These are phyloP conservation scores for Megacollybia platyphylla DNA, from an alignment of 1,284 basidiomycete genomes.

Conservation along the genomic window DNA sequence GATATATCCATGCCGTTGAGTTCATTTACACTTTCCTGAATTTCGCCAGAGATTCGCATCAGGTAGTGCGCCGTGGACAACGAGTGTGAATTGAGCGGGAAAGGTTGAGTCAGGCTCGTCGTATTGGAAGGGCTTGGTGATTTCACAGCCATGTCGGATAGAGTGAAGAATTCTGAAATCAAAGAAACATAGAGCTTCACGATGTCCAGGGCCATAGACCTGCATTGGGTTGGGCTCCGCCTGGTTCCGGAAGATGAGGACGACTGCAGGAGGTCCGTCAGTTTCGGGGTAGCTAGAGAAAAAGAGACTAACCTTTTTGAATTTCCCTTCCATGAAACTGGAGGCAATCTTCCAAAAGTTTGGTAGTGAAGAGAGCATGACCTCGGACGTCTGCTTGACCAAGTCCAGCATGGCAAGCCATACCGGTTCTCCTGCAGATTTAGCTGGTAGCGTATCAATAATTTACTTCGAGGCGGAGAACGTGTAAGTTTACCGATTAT, in stretches of 20 bases:
- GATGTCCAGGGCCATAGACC: conserved; percentile 85
- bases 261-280: conserved; percentile 6
- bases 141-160: conserved; percentile 68
- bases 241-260: conserved; percentile 24
- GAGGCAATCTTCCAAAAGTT: conserved; percentile 92
- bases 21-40: conserved; percentile 81
- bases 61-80: conserved; percentile 79
- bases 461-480: not conserved
- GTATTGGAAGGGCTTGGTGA: conserved; percentile 13
- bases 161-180: conserved; percentile 81
- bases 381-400: conserved; percentile 62
- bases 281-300: not conserved
- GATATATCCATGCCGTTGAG: conserved; percentile 74
- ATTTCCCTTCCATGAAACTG: conserved; percentile 85
- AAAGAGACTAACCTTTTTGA: conserved; percentile 52
- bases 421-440: conserved; percentile 51
- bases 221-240: conserved; percentile 75
- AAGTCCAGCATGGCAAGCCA: conserved; percentile 76
- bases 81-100: conserved; percentile 72
- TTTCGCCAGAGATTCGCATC: conserved; percentile 68
- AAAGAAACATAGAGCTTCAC: conserved; percentile 80
- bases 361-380: conserved; percentile 63
- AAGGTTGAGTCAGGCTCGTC: conserved; percentile 31
- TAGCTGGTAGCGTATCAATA: conserved; percentile 23
- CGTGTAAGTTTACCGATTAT: conserved; percentile 40